Conservation (phyloP, 1,284 basidiomycete genomes). For the Taiwanofungus camphoratus region DNA sequence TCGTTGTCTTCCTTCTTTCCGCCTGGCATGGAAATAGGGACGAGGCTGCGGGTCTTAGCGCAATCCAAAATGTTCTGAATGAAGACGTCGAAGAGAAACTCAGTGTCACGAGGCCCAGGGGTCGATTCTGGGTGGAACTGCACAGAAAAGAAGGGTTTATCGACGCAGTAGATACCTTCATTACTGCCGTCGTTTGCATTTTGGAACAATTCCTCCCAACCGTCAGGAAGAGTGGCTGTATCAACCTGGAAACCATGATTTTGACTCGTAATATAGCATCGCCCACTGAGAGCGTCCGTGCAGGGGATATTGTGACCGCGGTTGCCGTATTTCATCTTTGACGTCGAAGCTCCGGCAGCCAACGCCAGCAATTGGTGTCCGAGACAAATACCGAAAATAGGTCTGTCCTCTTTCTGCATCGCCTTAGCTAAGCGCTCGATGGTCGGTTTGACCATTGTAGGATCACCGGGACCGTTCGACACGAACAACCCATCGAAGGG, state of each 20-base stretch:
- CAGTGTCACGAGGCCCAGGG: slow-evolving; percentile 97
- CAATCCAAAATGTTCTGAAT: slow-evolving; percentile 83
- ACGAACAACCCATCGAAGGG: slow-evolving; percentile 95
- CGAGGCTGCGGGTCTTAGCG: slow-evolving; percentile 58
- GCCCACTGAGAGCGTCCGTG: slow-evolving; percentile 87
- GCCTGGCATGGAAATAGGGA: slow-evolving; percentile 84
- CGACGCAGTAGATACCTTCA: slow-evolving; percentile 93
- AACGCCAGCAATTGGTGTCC: slow-evolving; percentile 97
- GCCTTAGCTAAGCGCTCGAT: slow-evolving; percentile 69
- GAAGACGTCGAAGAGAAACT: slow-evolving; percentile 99
- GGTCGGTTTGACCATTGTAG: slow-evolving; percentile 77
- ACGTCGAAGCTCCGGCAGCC: slow-evolving; percentile 90
- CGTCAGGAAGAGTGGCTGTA: slow-evolving; percentile 67
- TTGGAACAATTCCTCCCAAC: slow-evolving; percentile 92
- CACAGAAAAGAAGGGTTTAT: slow-evolving; percentile 96
- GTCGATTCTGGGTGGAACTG: slow-evolving; percentile 99
- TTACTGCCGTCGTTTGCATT: slow-evolving; percentile 98
- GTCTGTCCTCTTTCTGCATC: slow-evolving; percentile 70
- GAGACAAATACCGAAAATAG: slow-evolving; percentile 98
- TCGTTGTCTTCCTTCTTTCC: slow-evolving; percentile 84
- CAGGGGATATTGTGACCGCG: slow-evolving; percentile 99
- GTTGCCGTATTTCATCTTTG: slow-evolving; percentile 99
- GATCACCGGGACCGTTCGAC: slow-evolving; percentile 98
- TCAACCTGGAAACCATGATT: slow-evolving; percentile 99
- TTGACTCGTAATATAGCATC: slow-evolving; percentile 99